phyloP scores from a whole-genome alignment of 2,329 filamentous ascomycete species.

The Fonsecaea erecta region DNA sequence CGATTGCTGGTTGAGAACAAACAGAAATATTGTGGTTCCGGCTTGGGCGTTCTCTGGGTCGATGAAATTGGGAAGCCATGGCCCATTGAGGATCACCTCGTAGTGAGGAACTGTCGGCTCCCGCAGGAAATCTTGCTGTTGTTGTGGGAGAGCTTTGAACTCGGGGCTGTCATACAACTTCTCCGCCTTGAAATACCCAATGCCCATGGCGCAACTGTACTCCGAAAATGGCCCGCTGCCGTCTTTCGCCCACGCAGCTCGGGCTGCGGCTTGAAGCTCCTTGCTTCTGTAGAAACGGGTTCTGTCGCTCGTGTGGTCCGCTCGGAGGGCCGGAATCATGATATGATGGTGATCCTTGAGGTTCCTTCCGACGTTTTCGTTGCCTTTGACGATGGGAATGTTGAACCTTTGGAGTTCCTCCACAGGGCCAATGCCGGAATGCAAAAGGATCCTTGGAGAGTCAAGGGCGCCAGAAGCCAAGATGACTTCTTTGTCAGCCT shows the following conservation, averaged over 20 bases:
- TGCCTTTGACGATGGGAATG: constrained; percentile 48
- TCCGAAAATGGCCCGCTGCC: constrained; percentile 46
- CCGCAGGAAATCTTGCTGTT: constrained; percentile 52
- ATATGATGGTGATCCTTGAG: constrained; percentile 51
- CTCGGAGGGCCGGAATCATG: constrained; percentile 45
- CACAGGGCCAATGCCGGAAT: constrained; percentile 55
- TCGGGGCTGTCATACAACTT: constrained; percentile 50
- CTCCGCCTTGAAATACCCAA: constrained; percentile 52
- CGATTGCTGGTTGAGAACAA: constrained; percentile 60
- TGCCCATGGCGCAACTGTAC: constrained; percentile 40
- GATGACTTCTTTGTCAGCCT: constrained; percentile 48
- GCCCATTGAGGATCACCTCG: constrained; percentile 51
- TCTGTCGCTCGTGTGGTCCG: constrained; percentile 50
- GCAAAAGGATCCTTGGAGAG: constrained; percentile 51
- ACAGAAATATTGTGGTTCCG: constrained; percentile 51
- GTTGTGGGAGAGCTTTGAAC: constrained; percentile 55
- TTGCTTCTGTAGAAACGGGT: constrained; percentile 53
- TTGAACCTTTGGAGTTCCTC: constrained; percentile 48
- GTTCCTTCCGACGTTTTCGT: constrained; percentile 52
- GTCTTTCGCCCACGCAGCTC: constrained; percentile 55
- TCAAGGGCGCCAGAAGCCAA: constrained; percentile 48
- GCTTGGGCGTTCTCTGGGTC: constrained; percentile 36
- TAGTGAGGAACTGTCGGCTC: constrained; percentile 61
- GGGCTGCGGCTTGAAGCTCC: constrained; percentile 50
- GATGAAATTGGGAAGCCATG: constrained; percentile 31